Evolutionary conservation across 257 asterid genomes (phyloP).

Genomic region (Solanum dulcamara): DNA sequence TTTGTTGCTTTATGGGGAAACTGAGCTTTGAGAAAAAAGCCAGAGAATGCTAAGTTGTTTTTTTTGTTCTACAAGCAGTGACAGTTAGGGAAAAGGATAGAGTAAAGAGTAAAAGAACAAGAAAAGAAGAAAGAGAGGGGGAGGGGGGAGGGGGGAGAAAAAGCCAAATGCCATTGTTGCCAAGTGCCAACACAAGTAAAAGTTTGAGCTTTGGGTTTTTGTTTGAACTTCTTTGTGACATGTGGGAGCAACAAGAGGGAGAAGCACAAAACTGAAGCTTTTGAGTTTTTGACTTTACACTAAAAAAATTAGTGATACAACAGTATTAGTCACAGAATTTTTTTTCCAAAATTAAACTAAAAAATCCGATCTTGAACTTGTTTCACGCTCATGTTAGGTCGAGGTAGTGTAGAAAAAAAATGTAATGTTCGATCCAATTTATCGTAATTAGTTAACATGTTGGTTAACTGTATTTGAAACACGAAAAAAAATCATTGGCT

Average conservation of each 20-base stretch:
- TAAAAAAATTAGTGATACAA: background rate
- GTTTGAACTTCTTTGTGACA: no score
- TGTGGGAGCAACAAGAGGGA: no score
- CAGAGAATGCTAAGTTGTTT: background rate
- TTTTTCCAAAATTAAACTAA: background rate
- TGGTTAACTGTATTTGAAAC: background rate
- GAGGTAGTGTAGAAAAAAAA: background rate
- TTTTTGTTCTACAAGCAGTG: background rate
- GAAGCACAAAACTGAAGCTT: background rate
- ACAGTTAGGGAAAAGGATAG: background rate
- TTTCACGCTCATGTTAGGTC: background rate
- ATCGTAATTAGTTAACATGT: background rate
- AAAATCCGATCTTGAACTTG: background rate
- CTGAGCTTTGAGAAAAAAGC: background rate
- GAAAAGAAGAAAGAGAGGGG: background rate
- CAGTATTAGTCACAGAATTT: background rate
- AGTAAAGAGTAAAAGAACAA: background rate
- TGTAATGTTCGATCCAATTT: background rate
- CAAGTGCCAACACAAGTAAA: background rate
- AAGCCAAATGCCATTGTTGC: background rate
- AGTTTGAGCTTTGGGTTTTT: no score
- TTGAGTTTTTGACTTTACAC: background rate
- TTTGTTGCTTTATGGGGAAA: background rate
- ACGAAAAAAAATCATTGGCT: background rate
- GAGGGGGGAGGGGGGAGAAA: background rate